These are phyloP conservation scores for Nakataea oryzae DNA, from an alignment of 2,329 filamentous ascomycete species.

Conservation along the genomic window DNA sequence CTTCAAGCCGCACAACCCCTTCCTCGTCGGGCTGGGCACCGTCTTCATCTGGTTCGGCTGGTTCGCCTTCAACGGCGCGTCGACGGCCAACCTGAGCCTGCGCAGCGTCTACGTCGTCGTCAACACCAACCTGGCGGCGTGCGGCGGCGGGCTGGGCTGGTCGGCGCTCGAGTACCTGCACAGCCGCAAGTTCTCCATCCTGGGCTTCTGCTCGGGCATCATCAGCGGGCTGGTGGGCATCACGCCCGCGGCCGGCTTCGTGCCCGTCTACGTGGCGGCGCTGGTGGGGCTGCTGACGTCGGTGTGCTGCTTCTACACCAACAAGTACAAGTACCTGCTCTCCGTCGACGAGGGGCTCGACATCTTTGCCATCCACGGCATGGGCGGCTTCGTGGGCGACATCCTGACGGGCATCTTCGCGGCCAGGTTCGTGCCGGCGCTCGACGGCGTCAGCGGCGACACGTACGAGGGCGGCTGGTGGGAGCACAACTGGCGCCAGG, in stretches of 20 bases:
- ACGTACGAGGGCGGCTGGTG: constrained; percentile 23
- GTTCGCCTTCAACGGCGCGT: constrained; percentile 42
- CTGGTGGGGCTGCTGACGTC: constrained; percentile 42
- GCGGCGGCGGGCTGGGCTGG: constrained; percentile 42
- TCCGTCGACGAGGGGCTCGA: constrained; percentile 47
- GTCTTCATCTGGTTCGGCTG: constrained; percentile 56
- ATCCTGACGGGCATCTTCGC: constrained; percentile 49
- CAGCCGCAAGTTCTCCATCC: constrained; percentile 35
- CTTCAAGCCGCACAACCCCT: constrained; percentile 50
- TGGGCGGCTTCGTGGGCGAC: constrained; percentile 47
- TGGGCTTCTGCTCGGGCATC: constrained; percentile 42
- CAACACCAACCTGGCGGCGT: constrained; percentile 49
- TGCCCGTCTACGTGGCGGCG: constrained; percentile 38
- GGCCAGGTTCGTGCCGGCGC: constrained; percentile 18
- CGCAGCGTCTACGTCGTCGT: constrained; percentile 44
- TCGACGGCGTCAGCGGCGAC: constrained; percentile 38
- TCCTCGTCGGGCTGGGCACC: constrained; percentile 53
- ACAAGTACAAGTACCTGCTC: constrained; percentile 38
- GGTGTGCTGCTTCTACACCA: constrained; percentile 32
- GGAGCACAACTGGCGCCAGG: constrained; percentile 35
- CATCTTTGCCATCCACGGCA: constrained; percentile 48
- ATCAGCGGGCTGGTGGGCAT: constrained; percentile 48
- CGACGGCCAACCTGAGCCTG: constrained; percentile 38
- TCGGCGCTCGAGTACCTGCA: constrained; percentile 39
- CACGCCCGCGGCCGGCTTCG: constrained; percentile 45